A percentile compares a stretch with the other conserved stretches of the same genome.
Conservation (phyloP, 1,284 basidiomycete genomes). For the Puccinia hordei region DNA sequence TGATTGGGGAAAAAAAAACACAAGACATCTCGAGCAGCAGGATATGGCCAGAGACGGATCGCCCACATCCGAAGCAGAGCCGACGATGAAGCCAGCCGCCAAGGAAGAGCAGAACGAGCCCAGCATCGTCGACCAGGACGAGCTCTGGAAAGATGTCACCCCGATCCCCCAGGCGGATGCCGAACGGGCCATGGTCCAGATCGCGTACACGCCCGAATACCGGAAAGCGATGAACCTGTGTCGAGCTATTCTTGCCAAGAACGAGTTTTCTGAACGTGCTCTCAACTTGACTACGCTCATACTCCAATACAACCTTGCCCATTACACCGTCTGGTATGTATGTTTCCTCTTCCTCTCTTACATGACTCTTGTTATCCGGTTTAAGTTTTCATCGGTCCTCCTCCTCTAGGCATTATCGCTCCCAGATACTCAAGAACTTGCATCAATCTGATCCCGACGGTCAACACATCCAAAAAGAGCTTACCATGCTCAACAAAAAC, state of each 20-base stretch:
- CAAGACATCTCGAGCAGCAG: too few relatives aligned
- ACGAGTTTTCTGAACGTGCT: slow-evolving; percentile 76
- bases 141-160: slow-evolving; percentile 71
- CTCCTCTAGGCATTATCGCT: slow-evolving; percentile 79
- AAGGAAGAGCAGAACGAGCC: background rate
- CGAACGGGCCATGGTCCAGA: slow-evolving; percentile 63
- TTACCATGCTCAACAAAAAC: slow-evolving; percentile 78
- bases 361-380: too few relatives aligned
- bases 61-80: too few relatives aligned
- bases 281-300: slow-evolving; percentile 80
- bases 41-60: too few relatives aligned
- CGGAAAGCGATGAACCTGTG: slow-evolving; percentile 89
- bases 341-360: slow-evolving; percentile 54
- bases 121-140: slow-evolving; percentile 28
- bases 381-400: background rate
- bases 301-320: slow-evolving; percentile 83
- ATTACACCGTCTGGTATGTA: slow-evolving; percentile 85
- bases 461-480: slow-evolving; percentile 71
- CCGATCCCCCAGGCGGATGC: slow-evolving; percentile 80
- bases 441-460: slow-evolving; percentile 62
- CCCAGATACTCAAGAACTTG: slow-evolving; percentile 70
- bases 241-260: slow-evolving; percentile 73
- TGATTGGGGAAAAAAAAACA: too few relatives aligned
- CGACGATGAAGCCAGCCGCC: background rate
- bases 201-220: slow-evolving; percentile 59